Base-by-base conservation (phyloP, 2,329 filamentous ascomycete species). In the Fusarium liriodendri region DNA sequence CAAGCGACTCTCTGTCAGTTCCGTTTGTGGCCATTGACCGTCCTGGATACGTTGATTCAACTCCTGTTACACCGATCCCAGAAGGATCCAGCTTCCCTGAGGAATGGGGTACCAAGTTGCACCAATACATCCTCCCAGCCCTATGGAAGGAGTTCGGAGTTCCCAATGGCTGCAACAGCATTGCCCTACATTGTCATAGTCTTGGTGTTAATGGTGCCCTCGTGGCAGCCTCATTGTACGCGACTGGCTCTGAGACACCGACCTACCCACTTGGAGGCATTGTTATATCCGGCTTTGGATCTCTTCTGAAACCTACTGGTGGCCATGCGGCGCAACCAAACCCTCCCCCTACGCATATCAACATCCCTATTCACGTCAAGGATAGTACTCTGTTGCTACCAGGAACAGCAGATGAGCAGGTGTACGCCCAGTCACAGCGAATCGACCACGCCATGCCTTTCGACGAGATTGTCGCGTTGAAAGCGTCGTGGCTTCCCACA, bases 11-110 rank as follows among this genome's bases (percentile, higher is more conserved):
- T 2, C 65, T 77, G 0, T 71, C 62, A 3, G 66, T 77, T 7
- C 74, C 75, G 0, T 77, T 77, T 45, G 62, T 77, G 16, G 70
- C 75, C 22, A 74, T 77, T 61, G 70, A 77, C 64, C 74, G 75
- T 18, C 74, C 75, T 1, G 64, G 71, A 27, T 77, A 77, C 64
- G 66, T 38, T 18, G 65, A 65, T 5, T 64, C 75, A 16, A 74
- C 70, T 9, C 65, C 75, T 8, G 47, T 77, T 3, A 50, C 59
- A 5, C 33, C 62, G 2, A 61, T 77, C 25, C 72, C 66, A 7
- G 22, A 70, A 9, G 72, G 62, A 35, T 77, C 75, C 0, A 70
- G 65, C 57, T 77, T 77, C 40, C 70, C 64, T 4, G 52, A 77
- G 40, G 72, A 74, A 69, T 72, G 64, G 66, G 75, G 75, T 1